phyloP scores from a whole-genome alignment of 768 basidiomycete genomes.

The Rhodotorula babjevae region DNA sequence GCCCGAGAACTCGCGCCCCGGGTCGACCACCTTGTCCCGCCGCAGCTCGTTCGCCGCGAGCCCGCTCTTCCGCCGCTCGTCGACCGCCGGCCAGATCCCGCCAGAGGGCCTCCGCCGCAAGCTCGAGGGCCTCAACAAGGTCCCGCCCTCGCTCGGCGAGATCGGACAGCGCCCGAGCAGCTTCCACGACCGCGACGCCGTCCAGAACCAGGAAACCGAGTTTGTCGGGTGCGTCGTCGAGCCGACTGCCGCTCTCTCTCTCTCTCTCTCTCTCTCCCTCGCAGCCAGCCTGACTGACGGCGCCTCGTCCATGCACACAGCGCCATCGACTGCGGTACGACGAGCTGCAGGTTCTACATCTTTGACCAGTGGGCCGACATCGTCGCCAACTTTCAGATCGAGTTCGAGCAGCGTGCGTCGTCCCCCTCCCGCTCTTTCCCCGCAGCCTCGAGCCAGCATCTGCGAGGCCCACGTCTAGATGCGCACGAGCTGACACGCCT shows the following conservation, averaged over 20 bases:
- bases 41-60: background rate
- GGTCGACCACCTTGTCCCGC: background rate
- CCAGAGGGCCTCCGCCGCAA: background rate
- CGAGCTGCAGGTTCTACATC: conserved; percentile 42
- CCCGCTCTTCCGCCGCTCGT: background rate
- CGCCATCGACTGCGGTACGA: conserved; percentile 42
- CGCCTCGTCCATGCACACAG: conserved; percentile 5
- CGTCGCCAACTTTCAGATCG: conserved; percentile 79
- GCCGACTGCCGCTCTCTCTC: background rate
- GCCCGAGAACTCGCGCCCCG: background rate
- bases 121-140: background rate
- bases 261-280: no score
- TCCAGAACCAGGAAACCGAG: conserved; percentile 27
- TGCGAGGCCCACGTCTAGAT: no score
- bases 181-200: conserved; percentile 17
- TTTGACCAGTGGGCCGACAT: conserved; percentile 42
- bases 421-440: background rate
- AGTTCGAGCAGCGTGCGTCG: conserved; percentile 68
- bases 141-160: conserved; percentile 8
- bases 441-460: no score
- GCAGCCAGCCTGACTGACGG: background rate
- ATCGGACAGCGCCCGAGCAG: conserved; percentile 23
- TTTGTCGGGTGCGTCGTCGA: conserved; percentile 26
- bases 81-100: background rate
- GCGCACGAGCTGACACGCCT: no score